Base-by-base conservation (phyloP, 1,139 yeast genomes). In the Hemisphaericaspora subhashii region DNA sequence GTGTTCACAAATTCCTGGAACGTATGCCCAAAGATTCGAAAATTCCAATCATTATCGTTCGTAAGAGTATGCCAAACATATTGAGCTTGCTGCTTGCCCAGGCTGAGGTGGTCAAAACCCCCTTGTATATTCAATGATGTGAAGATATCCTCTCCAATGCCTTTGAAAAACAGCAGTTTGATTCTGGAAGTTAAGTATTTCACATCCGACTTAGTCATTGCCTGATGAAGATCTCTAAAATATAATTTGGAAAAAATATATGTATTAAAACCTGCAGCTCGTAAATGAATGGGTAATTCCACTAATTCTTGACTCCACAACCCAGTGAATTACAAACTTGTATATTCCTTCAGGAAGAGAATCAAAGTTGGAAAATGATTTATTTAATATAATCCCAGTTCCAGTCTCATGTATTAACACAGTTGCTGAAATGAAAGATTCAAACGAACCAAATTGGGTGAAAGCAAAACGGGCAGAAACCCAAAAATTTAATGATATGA, bases 71-170 rank as follows among this genome's bases (percentile, higher is more conserved):
- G 8, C 22, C 22, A 20, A 20, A 20, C 22, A 20, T 20, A 20
- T 20, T 20, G 22, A 6, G 22, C 22, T 20, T 8, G 57, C 32
- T 13, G 39, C 62, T 50, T 21, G 54, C 44, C 31, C 49, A 24
- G 52, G 50, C 3, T 44, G 40, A 18, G 57, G 55, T 11, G 49
- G 39, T 18, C 22, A 20, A 20, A 20, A 6, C 22, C 22, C 5
- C 22, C 22, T 8, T 20, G 22, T 20, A 8, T 6, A 20, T 8
- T 5, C 22, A 20, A 20, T 6, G 22, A 5, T 20, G 22, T 20
- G 8, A 20, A 20, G 8, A 8, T 20, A 20, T 20, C 22, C 5
- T 20, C 22, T 6, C 22, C 22, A 20, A 20, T 20, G 8, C 22
- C 22, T 20, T 20, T 20, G 22, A 20, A 20, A 20, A 20, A 20